Percentiles rank a stretch among this genome's conserved stretches.
Conservation (phyloP, 768 basidiomycete species). For the Guyanaporus albipodus region DNA sequence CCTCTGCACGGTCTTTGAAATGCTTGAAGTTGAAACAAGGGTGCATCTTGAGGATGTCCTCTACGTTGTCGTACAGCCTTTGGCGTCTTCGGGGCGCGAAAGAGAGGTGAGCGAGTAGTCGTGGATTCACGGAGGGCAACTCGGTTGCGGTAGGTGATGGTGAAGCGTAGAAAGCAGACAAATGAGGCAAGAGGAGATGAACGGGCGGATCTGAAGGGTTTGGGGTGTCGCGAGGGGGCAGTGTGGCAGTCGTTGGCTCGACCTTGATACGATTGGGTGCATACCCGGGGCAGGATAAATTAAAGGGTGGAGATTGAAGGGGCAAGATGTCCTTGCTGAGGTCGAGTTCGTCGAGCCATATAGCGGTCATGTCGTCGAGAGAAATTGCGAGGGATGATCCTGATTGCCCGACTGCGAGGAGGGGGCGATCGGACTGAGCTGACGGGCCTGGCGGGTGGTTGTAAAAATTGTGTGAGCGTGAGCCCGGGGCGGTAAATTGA, state of each 20-base stretch:
- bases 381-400: constrained; percentile 50
- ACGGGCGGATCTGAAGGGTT: constrained; percentile 19
- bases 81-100: constrained; percentile 35
- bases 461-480: constrained; percentile 20
- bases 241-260: constrained; percentile 29
- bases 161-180: constrained; percentile 18
- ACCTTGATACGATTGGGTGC: constrained; percentile 29
- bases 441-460: constrained; percentile 13
- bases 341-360: constrained; percentile 60
- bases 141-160: constrained; percentile 23
- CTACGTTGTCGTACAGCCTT: constrained; percentile 36
- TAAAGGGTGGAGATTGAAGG: constrained; percentile 13
- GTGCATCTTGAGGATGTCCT: constrained; percentile 43
- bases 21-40: constrained; percentile 49
- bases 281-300: constrained; percentile 15
- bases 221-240: constrained; percentile 21
- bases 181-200: constrained; percentile 20
- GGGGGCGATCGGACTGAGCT: constrained; percentile 23
- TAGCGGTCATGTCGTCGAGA: constrained; percentile 51
- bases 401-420: constrained; percentile 36
- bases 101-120: constrained; percentile 40
- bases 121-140: constrained; percentile 34
- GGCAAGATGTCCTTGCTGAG: constrained; percentile 27
- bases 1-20: constrained; percentile 42
- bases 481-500: constrained; percentile 38